A percentile compares a stretch with the other conserved stretches of the same genome.
Evolutionary conservation across 805 yeast species (phyloP).

Genomic region (Spencermartinsiella europaea): DNA sequence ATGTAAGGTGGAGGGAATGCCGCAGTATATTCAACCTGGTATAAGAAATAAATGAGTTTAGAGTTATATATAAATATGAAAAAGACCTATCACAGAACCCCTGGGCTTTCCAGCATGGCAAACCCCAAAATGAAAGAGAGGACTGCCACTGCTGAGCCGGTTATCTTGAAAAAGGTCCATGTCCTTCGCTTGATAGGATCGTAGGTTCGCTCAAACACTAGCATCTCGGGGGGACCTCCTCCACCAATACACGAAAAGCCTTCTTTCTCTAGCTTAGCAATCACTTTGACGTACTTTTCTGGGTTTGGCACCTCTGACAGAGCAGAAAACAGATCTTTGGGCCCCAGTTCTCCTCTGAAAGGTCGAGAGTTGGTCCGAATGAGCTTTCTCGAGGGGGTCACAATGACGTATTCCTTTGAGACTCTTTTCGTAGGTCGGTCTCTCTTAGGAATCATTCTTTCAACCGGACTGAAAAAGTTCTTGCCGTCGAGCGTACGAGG

Average conservation of each 20-base stretch:
- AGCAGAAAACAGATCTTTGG: constrained; percentile 22
- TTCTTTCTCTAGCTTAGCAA: constrained; percentile 40
- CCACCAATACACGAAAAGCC: constrained; percentile 57
- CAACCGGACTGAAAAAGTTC: constrained; percentile 38
- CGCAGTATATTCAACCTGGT: too few relatives aligned
- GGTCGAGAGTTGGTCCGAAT: constrained; percentile 20
- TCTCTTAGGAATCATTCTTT: background rate
- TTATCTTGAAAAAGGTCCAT: constrained; percentile 8
- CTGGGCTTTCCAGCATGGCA: constrained; percentile 8
- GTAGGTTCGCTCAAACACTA: constrained; percentile 38
- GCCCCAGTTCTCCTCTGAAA: constrained; percentile 11
- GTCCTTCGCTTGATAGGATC: constrained; percentile 14
- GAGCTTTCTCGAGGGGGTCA: constrained; percentile 21
- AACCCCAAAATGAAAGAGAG: background rate
- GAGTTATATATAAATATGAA: too few relatives aligned
- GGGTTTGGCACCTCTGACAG: constrained; percentile 20
- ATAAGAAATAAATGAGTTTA: too few relatives aligned
- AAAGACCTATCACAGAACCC: too few relatives aligned
- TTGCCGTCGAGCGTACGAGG: constrained; percentile 37
- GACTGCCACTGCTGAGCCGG: constrained; percentile 4
- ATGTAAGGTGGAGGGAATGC: too few relatives aligned
- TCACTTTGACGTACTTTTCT: constrained; percentile 24
- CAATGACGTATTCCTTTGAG: constrained; percentile 19
- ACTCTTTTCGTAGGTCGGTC: background rate
- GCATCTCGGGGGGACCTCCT: constrained; percentile 35